Conservation (phyloP, 2,329 filamentous ascomycete species). For the Penicillium crustosum region DNA sequence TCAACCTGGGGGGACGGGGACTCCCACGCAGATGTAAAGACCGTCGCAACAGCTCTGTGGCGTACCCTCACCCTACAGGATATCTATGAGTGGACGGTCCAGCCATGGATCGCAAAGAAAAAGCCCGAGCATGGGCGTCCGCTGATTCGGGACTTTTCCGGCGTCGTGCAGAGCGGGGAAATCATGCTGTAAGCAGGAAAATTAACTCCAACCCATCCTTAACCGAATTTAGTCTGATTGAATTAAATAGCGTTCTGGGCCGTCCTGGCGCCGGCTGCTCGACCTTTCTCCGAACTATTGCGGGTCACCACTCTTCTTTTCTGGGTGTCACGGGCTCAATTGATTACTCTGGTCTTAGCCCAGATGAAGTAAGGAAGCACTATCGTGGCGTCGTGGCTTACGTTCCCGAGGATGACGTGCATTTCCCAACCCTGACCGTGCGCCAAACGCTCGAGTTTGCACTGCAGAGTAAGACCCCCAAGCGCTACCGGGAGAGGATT, state of each 20-base stretch:
- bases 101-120: constrained; percentile 48
- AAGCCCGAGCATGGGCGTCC: constrained; percentile 49
- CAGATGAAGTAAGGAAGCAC: constrained; percentile 61
- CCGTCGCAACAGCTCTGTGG: constrained; percentile 66
- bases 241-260: constrained; percentile 53
- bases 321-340: constrained; percentile 65
- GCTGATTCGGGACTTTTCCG: constrained; percentile 64
- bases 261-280: constrained; percentile 69
- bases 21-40: constrained; percentile 64
- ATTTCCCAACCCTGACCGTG: constrained; percentile 69
- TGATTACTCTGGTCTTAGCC: constrained; percentile 66
- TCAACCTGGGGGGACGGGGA: constrained; percentile 68
- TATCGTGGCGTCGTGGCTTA: constrained; percentile 71
- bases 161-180: constrained; percentile 63
- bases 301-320: constrained; percentile 64
- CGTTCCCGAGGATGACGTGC: constrained; percentile 69
- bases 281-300: constrained; percentile 69
- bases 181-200: constrained; percentile 56
- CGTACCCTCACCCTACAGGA: constrained; percentile 77
- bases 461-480: constrained; percentile 67
- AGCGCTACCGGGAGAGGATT: constrained; percentile 60
- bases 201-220: not conserved
- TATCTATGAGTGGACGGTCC: constrained; percentile 55
- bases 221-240: constrained; percentile 1
- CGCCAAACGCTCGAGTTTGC: constrained; percentile 72